These are phyloP conservation scores for Yamadazyma atmosphaerica DNA, from an alignment of 1,139 yeast species.

Conservation along the genomic window DNA sequence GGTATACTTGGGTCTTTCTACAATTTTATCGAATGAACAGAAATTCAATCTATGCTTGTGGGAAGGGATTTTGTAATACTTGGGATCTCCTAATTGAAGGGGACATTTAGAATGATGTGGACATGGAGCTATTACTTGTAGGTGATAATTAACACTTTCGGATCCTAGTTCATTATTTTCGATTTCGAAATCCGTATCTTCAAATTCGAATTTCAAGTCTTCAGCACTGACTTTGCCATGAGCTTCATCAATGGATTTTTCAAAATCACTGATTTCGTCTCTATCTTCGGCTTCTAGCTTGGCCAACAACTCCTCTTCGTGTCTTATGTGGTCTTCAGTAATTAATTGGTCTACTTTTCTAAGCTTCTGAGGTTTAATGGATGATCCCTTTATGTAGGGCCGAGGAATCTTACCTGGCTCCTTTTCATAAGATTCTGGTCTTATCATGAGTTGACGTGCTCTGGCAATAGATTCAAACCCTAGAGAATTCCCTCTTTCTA, in stretches of 20 bases:
- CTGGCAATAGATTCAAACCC: conserved; percentile 90
- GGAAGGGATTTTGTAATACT: conserved; percentile 59
- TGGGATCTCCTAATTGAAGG: conserved; percentile 73
- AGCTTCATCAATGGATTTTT: conserved; percentile 4
- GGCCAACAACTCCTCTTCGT: conserved; percentile 32
- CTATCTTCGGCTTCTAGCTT: conserved; percentile 20
- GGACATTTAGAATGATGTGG: conserved; percentile 89
- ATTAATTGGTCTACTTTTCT: conserved; percentile 38
- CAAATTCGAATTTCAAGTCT: conserved; percentile 52
- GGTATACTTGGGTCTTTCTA: conserved; percentile 74
- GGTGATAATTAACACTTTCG: conserved; percentile 47
- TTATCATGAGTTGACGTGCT: conserved; percentile 83
- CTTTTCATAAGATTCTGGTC: conserved; percentile 67
- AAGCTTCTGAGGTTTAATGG: conserved; percentile 40
- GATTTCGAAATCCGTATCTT: conserved; percentile 43
- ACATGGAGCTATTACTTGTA: conserved; percentile 83
- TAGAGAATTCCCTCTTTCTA: conserved; percentile 87
- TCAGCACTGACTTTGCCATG: conserved; percentile 42
- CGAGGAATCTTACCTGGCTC: conserved; percentile 71
- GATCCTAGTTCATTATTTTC: conserved; percentile 19
- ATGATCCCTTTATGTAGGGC: conserved; percentile 61
- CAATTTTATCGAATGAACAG: conserved; percentile 74
- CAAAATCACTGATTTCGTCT: conserved; percentile 16
- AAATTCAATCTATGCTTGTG: conserved; percentile 64
- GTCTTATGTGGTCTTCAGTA: conserved; percentile 33